These are phyloP conservation scores for Colletotrichum coccodes DNA, from an alignment of 2,329 filamentous ascomycete species.

Conservation along the genomic window DNA sequence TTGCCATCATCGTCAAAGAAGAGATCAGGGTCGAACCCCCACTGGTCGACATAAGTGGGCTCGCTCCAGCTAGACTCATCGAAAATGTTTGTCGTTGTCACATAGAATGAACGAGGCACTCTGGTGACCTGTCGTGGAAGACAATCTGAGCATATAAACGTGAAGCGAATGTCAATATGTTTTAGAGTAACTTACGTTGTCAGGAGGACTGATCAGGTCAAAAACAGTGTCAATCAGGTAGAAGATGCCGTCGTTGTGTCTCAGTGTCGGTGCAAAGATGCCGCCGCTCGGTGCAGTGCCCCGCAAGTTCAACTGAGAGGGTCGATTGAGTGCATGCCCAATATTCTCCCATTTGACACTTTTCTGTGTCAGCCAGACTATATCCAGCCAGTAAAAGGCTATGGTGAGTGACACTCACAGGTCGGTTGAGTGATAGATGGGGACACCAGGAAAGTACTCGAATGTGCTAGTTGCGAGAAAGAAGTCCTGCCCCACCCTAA, in stretches of 20 bases:
- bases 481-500: slow-evolving; percentile 28
- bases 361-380: neutral
- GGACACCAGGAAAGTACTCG: slow-evolving; percentile 32
- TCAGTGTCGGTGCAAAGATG: slow-evolving; percentile 29
- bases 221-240: slow-evolving; percentile 30
- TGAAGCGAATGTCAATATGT: fast-evolving
- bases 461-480: slow-evolving; percentile 32
- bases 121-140: slow-evolving; percentile 12
- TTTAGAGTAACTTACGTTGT: slow-evolving; percentile 8
- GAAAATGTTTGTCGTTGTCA: slow-evolving; percentile 29
- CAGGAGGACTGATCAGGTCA: slow-evolving; percentile 30
- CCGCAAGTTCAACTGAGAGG: slow-evolving; percentile 30
- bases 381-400: neutral
- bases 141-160: neutral
- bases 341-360: slow-evolving; percentile 33
- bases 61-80: slow-evolving; percentile 32
- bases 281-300: slow-evolving; percentile 33
- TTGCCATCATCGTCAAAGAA: slow-evolving; percentile 32
- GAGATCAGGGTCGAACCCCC: slow-evolving; percentile 32
- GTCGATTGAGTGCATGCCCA: slow-evolving; percentile 27
- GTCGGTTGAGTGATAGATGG: slow-evolving; percentile 32
- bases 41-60: slow-evolving; percentile 33
- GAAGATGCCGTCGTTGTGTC: slow-evolving; percentile 28
- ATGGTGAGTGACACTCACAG: neutral
- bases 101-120: slow-evolving; percentile 30